Evolutionary conservation across 2,329 filamentous ascomycete species (phyloP), one percentile per base, ranked within the genome.

Genomic region (Fusarium praegraminearum): DNA sequence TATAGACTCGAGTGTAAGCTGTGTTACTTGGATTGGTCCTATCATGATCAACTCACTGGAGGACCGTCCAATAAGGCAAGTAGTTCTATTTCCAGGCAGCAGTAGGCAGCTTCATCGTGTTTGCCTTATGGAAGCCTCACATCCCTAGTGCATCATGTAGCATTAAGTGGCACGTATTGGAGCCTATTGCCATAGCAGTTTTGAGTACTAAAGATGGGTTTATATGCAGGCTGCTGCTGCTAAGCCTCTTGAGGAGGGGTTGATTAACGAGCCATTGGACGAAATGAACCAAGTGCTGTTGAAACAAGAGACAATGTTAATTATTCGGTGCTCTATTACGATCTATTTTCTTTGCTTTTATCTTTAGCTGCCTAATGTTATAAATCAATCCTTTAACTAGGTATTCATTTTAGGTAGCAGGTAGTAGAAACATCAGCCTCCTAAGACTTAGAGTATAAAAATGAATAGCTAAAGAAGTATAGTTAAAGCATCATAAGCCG

Each of bases 21-120:
- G 35, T 43, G 58, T 49, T 44, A 58, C 51, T 55, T 16, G 9
- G 30, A 33, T 30, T 28, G 30, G 52, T 33, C 50, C 53, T 65
- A 38, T 49, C 56, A 52, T 36, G n/a, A 22, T 13, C 24, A 44
- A 7, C 16, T 40, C 50, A 22, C 7, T 8, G 15, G 26, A 16
- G 32, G 11, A 8, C 16, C 5, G 3, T 16, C 62, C 60, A 65
- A 53, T 55, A 38, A 69, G 54, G 26, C 20, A 36, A 55, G 40
- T 30, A 52, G 51, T 47, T 67, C 40, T 57, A 32, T 36, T 30
- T 33, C 26, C 55, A 70, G 68, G 68, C 68, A 71, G 68, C 68
- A 71, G 52, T 33, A 57, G 46, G 35, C 26, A 50, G 20, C 33
- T 61, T 35, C 20, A 15, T 46, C 20, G 16, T 53, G 41, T 59